phyloP scores from a whole-genome alignment of 192 early-diverging fungal genomes.

The Gaertneriomyces sp. region DNA sequence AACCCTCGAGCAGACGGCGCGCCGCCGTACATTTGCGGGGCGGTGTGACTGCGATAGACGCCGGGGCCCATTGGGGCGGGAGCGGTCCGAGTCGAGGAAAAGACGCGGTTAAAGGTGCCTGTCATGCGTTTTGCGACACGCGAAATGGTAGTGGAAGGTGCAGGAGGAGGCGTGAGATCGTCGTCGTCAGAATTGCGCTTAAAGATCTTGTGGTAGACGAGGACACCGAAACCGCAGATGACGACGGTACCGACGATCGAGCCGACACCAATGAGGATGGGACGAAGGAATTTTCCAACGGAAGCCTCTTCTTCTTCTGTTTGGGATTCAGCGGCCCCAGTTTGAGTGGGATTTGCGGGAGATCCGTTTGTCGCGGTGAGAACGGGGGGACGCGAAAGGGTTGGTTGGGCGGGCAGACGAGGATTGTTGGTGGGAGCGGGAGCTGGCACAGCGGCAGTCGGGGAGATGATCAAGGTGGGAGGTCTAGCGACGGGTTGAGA shows the following conservation, averaged over 20 bases:
- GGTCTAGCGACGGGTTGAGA: too few relatives aligned
- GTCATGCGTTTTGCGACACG: background rate
- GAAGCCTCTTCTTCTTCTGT: background rate
- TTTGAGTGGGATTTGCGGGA: background rate
- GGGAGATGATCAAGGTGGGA: background rate
- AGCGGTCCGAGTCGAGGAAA: background rate
- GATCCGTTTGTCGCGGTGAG: background rate
- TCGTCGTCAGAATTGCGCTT: background rate
- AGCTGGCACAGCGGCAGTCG: background rate
- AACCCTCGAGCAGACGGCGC: too few relatives aligned
- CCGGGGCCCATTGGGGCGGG: too few relatives aligned
- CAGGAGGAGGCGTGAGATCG: background rate
- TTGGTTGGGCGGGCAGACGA: background rate
- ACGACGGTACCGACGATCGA: background rate
- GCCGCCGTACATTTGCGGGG: too few relatives aligned
- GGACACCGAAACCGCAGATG: background rate
- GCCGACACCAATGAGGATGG: constrained; percentile 2
- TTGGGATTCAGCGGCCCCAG: background rate
- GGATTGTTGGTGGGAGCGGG: background rate
- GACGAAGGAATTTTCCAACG: background rate
- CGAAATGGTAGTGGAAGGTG: too few relatives aligned
- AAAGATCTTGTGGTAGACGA: constrained; percentile 6
- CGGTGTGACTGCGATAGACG: too few relatives aligned
- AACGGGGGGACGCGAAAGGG: background rate
- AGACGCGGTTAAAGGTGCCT: constrained; percentile 2